Evolutionary conservation across 495 filamentous ascomycete species (phyloP), one percentile per base, ranked within the genome.

Genomic region (Xylaria flabelliformis): DNA sequence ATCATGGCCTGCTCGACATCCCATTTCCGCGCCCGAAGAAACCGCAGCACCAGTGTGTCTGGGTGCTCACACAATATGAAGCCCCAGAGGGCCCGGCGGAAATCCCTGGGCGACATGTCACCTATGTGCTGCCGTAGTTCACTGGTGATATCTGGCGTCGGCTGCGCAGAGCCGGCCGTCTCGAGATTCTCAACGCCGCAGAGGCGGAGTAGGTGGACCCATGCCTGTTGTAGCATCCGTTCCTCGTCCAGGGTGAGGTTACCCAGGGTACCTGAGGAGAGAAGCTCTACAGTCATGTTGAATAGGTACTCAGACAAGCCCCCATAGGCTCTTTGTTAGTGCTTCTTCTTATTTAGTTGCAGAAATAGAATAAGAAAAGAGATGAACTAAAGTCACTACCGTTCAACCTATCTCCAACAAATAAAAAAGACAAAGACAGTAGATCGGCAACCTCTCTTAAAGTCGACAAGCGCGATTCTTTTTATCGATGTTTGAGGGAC

Each of bases 151-250:
- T 72, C 53, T 26, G 70, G 70, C 19, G 51, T 36, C 7, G 44
- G 7, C 7, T 42, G 4, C 26, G 32, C 17, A 26, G 26, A 50
- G 6, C 17, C 50, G 36, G 15, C 17, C 3, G 2, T 10, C n/a
- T 50, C 61, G 39, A 56, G 48, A n/a, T 46, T 48, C 24, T 48
- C 24, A 41, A 9, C 67, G 29, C 71, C 73, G 71, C 75, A 67
- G 29, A 77, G 75, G 59, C 71, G 71, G 58, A 77, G 73, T 44
- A 77, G 64, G 48, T 75, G 73, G 42, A 73, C 56, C 75, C 75
- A 77, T 42, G 75, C 73, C 29, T 75, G 71, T 19, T 75, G 67
- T 10, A 77, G 48, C 48, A 75, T 77, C 12, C 36, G 29, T 12
- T 73, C 64, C 42, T 77, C 75, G 15, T 72, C 64, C 4, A 59